Conservation (phyloP, 306 rosid species). For the Lathyrus aphaca region DNA sequence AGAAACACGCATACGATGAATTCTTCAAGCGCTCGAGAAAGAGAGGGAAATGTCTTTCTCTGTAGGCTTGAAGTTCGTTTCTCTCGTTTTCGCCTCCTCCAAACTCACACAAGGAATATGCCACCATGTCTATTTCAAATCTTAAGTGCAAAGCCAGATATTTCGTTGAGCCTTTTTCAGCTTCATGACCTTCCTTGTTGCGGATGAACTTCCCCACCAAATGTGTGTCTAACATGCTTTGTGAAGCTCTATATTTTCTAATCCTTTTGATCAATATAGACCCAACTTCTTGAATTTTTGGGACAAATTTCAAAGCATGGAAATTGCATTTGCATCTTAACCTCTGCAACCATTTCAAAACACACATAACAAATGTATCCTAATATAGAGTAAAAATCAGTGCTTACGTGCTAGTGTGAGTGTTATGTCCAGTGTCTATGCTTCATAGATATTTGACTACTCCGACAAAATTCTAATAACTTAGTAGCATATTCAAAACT, state of each 20-base stretch:
- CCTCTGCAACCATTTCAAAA: slow-evolving; percentile 55
- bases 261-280: slow-evolving; percentile 73
- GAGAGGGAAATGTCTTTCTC: slow-evolving; percentile 85
- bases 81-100: slow-evolving; percentile 85
- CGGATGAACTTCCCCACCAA: slow-evolving; percentile 74
- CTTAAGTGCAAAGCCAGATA: slow-evolving; percentile 94
- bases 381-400: neutral
- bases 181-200: slow-evolving; percentile 38
- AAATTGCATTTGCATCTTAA: slow-evolving; percentile 96
- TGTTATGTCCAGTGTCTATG: neutral
- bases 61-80: slow-evolving; percentile 78
- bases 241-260: slow-evolving; percentile 56
- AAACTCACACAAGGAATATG: slow-evolving; percentile 89
- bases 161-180: slow-evolving; percentile 49
- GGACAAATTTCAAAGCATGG: slow-evolving; percentile 79
- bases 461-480: slow-evolving; percentile 29
- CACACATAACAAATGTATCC: slow-evolving; percentile 3
- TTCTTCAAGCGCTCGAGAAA: slow-evolving; percentile 85
- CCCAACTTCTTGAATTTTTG: slow-evolving; percentile 77
- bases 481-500: slow-evolving; percentile 24
- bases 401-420: neutral
- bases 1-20: slow-evolving; percentile 54
- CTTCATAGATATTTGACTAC: neutral
- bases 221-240: slow-evolving; percentile 68
- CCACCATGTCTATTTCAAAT: slow-evolving; percentile 95